Evolutionary conservation across 2,329 filamentous ascomycete species (phyloP).

Genomic region (Epichloe hybrida): DNA sequence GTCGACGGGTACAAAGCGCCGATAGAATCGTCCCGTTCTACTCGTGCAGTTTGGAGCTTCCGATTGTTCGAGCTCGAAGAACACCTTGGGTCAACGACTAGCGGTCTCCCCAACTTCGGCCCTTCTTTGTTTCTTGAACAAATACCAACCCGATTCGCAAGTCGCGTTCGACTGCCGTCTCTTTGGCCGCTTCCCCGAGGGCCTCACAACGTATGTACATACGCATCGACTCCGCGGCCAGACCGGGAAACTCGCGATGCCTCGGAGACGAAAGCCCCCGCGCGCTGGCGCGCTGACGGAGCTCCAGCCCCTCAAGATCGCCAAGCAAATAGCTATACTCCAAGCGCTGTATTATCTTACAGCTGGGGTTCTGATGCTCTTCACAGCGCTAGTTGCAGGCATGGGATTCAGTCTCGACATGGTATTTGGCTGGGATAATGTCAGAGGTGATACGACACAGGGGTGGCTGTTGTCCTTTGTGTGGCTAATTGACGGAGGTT

Average conservation of each 20-base stretch:
- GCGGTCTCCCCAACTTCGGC: no score
- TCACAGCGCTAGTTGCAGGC: slow-evolving; percentile 46
- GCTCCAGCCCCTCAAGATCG: slow-evolving; percentile 46
- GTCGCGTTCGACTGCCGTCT: no score
- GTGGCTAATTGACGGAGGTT: slow-evolving; percentile 41
- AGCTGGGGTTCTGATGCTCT: slow-evolving; percentile 39
- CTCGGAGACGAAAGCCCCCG: slow-evolving; percentile 42
- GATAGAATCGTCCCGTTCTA: no score
- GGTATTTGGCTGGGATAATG: slow-evolving; percentile 43
- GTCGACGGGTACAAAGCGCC: no score
- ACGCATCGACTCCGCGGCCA: not conserved
- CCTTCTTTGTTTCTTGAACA: no score
- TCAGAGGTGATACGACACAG: slow-evolving; percentile 48
- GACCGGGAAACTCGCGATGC: slow-evolving; percentile 24
- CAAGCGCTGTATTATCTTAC: slow-evolving; percentile 42
- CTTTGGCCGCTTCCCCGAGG: no score
- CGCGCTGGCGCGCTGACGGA: slow-evolving; percentile 47
- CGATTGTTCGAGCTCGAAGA: no score
- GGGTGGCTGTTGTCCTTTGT: slow-evolving; percentile 47
- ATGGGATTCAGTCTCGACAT: slow-evolving; percentile 38
- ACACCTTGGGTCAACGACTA: no score
- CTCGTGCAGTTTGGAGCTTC: no score
- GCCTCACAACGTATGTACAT: no score
- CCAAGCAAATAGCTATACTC: slow-evolving; percentile 42
- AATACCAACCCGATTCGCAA: no score